phyloP scores from a whole-genome alignment of 768 basidiomycete genomes.

The Leccinellum luteum region DNA sequence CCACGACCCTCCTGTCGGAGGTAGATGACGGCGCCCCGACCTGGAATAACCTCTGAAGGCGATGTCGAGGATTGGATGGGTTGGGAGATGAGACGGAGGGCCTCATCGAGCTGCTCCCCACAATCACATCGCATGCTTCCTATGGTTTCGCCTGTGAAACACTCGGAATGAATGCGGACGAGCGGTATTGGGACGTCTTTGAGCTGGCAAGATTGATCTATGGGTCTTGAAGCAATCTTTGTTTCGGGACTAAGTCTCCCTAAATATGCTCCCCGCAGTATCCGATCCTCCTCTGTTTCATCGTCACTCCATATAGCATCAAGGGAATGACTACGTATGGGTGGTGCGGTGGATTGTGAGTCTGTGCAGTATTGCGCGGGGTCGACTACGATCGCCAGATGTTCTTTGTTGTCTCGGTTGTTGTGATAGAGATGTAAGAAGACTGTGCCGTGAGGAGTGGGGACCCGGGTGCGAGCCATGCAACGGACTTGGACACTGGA shows the following conservation, averaged over 20 bases:
- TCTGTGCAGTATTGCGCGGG: constrained; percentile 73
- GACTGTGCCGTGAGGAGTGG: constrained; percentile 89
- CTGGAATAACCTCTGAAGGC: constrained; percentile 52
- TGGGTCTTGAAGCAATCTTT: constrained; percentile 41
- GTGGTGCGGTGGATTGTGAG: constrained; percentile 36
- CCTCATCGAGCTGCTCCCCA: constrained; percentile 97
- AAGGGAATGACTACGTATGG: constrained; percentile 77
- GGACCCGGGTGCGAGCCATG: constrained; percentile 96
- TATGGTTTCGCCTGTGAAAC: constrained; percentile 97
- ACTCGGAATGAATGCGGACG: constrained; percentile 96
- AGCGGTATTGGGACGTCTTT: constrained; percentile 65
- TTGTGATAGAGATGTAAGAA: constrained; percentile 97
- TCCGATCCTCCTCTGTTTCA: constrained; percentile 92
- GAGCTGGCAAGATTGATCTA: constrained; percentile 13
- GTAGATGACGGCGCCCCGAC: constrained; percentile 91
- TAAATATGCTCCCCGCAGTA: constrained; percentile 90
- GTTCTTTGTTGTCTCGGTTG: constrained; percentile 88
- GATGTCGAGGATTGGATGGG: constrained; percentile 51
- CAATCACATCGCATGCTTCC: constrained; percentile 99
- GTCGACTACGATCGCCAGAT: constrained; percentile 93
- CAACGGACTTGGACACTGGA: constrained; percentile 69
- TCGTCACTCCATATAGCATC: constrained; percentile 80
- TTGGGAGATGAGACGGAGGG: constrained; percentile 84
- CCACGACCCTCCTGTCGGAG: constrained; percentile 97
- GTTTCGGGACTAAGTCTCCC: constrained; percentile 70